Base-by-base conservation (phyloP, 2,329 filamentous ascomycete genomes). In the Cadophora sp. region DNA sequence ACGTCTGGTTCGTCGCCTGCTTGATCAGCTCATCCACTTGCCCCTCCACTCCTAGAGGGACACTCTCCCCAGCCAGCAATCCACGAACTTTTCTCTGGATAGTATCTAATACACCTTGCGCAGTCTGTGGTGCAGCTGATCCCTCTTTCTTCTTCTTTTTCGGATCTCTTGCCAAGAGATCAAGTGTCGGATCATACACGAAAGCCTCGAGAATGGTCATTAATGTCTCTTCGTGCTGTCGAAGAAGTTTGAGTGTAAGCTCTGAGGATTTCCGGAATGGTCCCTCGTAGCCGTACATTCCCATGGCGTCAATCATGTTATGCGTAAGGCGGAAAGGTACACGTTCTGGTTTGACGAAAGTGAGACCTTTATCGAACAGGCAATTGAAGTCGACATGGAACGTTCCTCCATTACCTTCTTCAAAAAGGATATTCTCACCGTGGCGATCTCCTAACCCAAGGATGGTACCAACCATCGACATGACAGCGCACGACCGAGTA, bases 371-470 rank as follows among this genome's bases (percentile, higher is more conserved):
- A 83, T 99, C 97, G 79, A 99, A 99, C 4, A 99, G 89, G 80
- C 97, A 99, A 81, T 99, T 99, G 85, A 99, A 99, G 81, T 99
- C 96, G 56, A 99, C 97, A 80, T 99, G 96, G 80, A 99, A 92
- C 2, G 97, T 90, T 62, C 95, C 95, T 55, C 97, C 96, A 72
- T 94, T 97, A 66, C 92, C 91, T 81, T 98, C 93, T 79, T 98
- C 94, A 37, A 99, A 89, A 34, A 97, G 87, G 65, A 99, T 93
- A 79, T 99, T 99, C 80, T 99, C 96, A 68, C 95, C 95, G 80
- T 99, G 96, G 4, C 96, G 90, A 80, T 99, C 96, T 48, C 96
- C 96, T 0, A 99, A 85, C 0, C 92, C 96, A 4, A 99, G 86
- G 60, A 98, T 94, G 66, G 97, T 97, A 61, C 96, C 96, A 4